Evolutionary conservation across 2,329 filamentous ascomycete genomes (phyloP).

Genomic region (Aureobasidium sp.): DNA sequence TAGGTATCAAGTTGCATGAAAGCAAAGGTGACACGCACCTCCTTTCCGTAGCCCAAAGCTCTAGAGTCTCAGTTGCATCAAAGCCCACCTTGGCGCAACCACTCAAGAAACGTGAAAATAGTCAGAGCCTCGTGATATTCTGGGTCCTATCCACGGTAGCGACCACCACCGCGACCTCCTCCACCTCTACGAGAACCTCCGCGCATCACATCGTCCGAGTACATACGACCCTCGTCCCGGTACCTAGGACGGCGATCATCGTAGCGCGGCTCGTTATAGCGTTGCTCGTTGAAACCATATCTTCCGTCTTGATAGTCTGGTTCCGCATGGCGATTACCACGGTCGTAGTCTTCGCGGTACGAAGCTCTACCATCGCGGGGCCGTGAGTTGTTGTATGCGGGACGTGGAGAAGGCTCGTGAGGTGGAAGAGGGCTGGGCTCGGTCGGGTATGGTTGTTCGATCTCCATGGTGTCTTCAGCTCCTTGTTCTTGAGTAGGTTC

Average conservation of each 20-base stretch:
- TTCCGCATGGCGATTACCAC: slow-evolving; percentile 21
- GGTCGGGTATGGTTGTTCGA: slow-evolving; percentile 27
- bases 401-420: slow-evolving; percentile 17
- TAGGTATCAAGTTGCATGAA: neutral
- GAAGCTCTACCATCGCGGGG: slow-evolving; percentile 18
- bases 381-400: slow-evolving; percentile 15
- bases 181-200: slow-evolving; percentile 13
- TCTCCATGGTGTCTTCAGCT: slow-evolving; percentile 34
- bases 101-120: neutral
- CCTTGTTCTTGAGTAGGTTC: neutral
- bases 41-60: neutral
- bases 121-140: neutral
- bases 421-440: slow-evolving; percentile 19
- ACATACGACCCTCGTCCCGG: slow-evolving; percentile 22
- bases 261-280: slow-evolving; percentile 15
- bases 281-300: slow-evolving; percentile 30
- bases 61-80: neutral
- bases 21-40: neutral
- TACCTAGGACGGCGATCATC: slow-evolving; percentile 16
- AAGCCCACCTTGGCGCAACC: neutral
- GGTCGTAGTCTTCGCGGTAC: slow-evolving; percentile 16
- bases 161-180: slow-evolving; percentile 17
- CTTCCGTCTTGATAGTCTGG: slow-evolving; percentile 34
- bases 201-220: slow-evolving; percentile 20
- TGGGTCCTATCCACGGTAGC: slow-evolving; percentile 17